Conservation (phyloP, 2,329 filamentous ascomycete genomes). For the Beauveria sp. region DNA sequence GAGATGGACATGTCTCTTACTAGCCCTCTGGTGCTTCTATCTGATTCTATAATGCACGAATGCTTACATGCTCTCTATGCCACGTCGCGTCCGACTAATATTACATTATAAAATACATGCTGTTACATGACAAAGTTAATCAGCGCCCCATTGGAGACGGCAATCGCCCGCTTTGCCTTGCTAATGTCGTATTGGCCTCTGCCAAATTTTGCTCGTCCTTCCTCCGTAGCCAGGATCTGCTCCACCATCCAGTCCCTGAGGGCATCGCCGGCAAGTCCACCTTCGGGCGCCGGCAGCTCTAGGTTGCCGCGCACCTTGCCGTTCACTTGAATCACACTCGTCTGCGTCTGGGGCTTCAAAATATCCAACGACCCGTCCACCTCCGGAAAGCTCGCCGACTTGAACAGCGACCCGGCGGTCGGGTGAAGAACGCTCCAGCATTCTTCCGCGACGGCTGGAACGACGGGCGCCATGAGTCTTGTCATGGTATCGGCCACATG, state of each 20-base stretch:
- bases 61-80: neutral
- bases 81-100: neutral
- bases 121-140: constrained; percentile 63
- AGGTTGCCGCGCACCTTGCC: constrained; percentile 66
- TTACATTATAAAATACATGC: neutral
- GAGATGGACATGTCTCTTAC: neutral
- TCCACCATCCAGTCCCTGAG: constrained; percentile 54
- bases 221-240: constrained; percentile 52
- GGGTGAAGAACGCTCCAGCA: constrained; percentile 59
- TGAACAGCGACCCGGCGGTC: constrained; percentile 31
- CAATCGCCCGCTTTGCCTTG: constrained; percentile 55
- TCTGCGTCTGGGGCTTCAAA: constrained; percentile 41
- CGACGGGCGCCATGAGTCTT: constrained; percentile 69
- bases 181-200: constrained; percentile 37
- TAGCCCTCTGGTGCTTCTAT: neutral
- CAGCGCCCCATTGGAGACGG: constrained; percentile 58
- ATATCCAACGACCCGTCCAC: constrained; percentile 43
- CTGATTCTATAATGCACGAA: neutral
- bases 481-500: constrained; percentile 50
- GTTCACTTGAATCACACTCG: constrained; percentile 68
- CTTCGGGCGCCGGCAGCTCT: constrained; percentile 49
- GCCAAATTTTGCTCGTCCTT: constrained; percentile 50
- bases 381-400: constrained; percentile 50
- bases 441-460: constrained; percentile 75
- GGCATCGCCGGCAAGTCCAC: constrained; percentile 31